phyloP scores from a whole-genome alignment of 2,329 filamentous ascomycete genomes.

The Aspergillus ruber region DNA sequence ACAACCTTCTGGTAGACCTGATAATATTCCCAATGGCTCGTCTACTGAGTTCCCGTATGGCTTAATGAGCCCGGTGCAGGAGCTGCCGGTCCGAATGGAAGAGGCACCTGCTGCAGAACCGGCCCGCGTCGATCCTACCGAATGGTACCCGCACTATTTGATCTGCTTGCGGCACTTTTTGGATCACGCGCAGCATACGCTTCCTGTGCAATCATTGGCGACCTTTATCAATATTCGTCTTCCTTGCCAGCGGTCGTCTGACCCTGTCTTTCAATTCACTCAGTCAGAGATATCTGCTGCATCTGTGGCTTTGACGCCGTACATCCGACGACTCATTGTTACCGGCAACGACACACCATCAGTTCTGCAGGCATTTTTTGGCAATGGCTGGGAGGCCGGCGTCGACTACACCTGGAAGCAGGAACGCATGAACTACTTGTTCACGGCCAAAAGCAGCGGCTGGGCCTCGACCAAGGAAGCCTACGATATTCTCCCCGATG shows the following conservation, averaged over 20 bases:
- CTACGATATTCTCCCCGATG: constrained; percentile 79
- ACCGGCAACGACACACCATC: constrained; percentile 83
- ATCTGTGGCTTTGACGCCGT: constrained; percentile 67
- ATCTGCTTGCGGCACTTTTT: constrained; percentile 84
- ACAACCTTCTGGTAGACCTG: constrained; percentile 17
- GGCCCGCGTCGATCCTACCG: constrained; percentile 58
- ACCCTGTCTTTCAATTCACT: constrained; percentile 35
- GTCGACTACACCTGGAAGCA: constrained; percentile 76
- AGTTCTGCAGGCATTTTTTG: constrained; percentile 86
- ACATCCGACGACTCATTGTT: constrained; percentile 84
- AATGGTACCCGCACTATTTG: constrained; percentile 85
- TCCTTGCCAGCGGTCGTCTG: constrained; percentile 64
- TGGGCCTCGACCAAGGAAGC: constrained; percentile 84
- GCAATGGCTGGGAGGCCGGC: constrained; percentile 74
- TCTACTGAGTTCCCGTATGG: constrained; percentile 4
- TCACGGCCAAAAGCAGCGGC: constrained; percentile 83
- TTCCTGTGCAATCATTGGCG: constrained; percentile 74
- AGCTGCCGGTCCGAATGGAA: constrained; percentile 7
- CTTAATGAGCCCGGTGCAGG: constrained; percentile 10
- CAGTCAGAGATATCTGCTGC: constrained; percentile 23
- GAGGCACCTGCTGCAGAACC: constrained; percentile 21
- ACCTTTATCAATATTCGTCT: constrained; percentile 88
- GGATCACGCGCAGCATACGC: constrained; percentile 75
- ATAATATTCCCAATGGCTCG: constrained; percentile 6
- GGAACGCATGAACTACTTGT: constrained; percentile 88